Base-by-base conservation (phyloP, 768 basidiomycete species). In the Scleroderma citrinum region DNA sequence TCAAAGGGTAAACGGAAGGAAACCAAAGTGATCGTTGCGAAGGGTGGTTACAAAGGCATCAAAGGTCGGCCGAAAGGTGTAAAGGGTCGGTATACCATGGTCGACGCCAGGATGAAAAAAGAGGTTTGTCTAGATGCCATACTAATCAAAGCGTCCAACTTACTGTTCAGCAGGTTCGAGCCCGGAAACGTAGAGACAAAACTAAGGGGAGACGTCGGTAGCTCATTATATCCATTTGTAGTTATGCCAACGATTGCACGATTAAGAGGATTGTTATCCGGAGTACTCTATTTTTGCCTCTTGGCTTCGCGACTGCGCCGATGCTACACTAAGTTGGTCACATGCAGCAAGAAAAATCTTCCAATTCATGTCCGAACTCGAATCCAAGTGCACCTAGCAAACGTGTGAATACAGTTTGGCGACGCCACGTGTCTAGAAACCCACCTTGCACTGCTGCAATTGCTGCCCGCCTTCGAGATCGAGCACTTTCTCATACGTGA, bases 51-150 rank as follows among this genome's bases (percentile, higher is more conserved):
- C 65, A 91, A 80, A 59, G 96, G 92, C 40, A 62, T 95, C 50
- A 87, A 92, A 70, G 96, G 95, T 14, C 71, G 96, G 45, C 95
- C 96, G 23, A 95, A 87, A 65, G 96, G 96, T 53, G 85, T 97
- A 51, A 97, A 96, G 70, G 96, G 95, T 29, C 80, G 88, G 42
- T 98, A 96, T 68, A 73, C 83, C 34, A 96, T 96, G 91, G 92
- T 95, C 1, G 94, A 96, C 68, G 71, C 91, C 4, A 75, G 94
- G 56, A 92, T 93, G 87, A 89, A 78, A 68, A 96, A 94, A 78
- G 90, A 92, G 80, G 89, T 87, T 37, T 31, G 39, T 24, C 20
- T 16, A 8, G 4, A 8, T 20, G 16, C 1, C 19, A 1, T 5
- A 12, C 30, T 16, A 32, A 36, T 45, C 41, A 12, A 13, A 30